Base-by-base conservation (phyloP, 495 filamentous ascomycete genomes). In the Trichoderma parareesei region DNA sequence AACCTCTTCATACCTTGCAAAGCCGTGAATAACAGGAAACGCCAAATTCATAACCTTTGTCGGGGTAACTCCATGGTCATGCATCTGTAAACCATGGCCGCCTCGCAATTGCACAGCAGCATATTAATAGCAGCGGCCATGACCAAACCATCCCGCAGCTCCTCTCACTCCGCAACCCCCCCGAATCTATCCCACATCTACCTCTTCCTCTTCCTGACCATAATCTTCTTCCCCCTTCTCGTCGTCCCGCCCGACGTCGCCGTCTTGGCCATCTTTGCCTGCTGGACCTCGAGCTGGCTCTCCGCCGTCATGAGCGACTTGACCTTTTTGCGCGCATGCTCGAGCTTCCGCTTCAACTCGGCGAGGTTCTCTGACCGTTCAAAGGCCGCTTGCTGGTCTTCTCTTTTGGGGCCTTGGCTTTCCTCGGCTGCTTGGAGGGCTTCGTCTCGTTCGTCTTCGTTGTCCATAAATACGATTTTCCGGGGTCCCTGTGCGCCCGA, bases 181-280 rank as follows among this genome's bases (percentile, higher is more conserved):
- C 33, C 1, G 4, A 13, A 35, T 38, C 27, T 18, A 18, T 7
- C n/a, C 16, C n/a, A 38, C 43, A 35, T 66, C 82, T 77, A 95
- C 71, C 85, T 83, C 81, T 95, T 96, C 69, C 92, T 81, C 79
- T 91, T 88, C 62, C 87, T 77, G 20, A 92, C 80, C 79, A 94
- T 95, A 77, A 88, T 93, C 76, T 89, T 93, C 71, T 88, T 80
- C 14, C 92, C 91, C 38, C 84, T 75, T 76, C 93, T 94, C 67
- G 90, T 94, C 63, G 88, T 79, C 10, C 92, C 91, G 49, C 89
- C 89, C 8, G 90, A 80, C 4, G 84, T 89, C 38, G 76, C 70
- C 41, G 81, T 81, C 72, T 93, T 93, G 59, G 85, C 87, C 92
- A 96, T 81, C 67, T 76, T 77, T 5, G 78, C 72, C 61, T 77